Conservation (phyloP, 257 asterid genomes). For the Primulina huaijiensis region DNA sequence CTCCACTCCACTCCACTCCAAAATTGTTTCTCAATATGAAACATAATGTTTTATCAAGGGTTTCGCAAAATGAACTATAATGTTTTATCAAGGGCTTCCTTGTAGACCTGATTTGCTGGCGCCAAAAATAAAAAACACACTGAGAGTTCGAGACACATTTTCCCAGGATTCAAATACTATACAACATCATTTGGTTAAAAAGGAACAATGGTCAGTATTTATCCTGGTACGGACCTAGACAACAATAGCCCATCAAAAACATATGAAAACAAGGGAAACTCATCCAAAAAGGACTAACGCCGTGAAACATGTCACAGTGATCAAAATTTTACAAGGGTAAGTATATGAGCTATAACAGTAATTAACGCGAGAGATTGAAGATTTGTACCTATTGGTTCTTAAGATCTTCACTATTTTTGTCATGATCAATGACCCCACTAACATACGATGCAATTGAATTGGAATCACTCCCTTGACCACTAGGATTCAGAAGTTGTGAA, state of each 20-base stretch:
- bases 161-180: neutral
- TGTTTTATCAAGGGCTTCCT: neutral
- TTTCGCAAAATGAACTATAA: neutral
- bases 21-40: neutral
- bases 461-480: conserved; percentile 28
- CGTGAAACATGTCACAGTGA: neutral
- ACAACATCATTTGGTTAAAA: neutral
- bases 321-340: neutral
- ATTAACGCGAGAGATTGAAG: neutral
- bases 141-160: no score
- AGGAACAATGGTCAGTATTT: neutral
- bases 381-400: neutral
- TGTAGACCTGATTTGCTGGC: neutral
- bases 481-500: conserved; percentile 33
- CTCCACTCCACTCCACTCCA: no score
- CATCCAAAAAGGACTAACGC: neutral
- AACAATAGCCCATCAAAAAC: neutral
- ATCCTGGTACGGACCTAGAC: neutral
- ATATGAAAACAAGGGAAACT: neutral
- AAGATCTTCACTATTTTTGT: conserved; percentile 28
- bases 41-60: neutral
- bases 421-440: conserved; percentile 28
- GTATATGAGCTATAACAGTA: neutral
- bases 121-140: neutral
- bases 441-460: conserved; percentile 20